These are phyloP conservation scores for Betula pendula DNA, from an alignment of 306 rosid species.

Conservation along the genomic window DNA sequence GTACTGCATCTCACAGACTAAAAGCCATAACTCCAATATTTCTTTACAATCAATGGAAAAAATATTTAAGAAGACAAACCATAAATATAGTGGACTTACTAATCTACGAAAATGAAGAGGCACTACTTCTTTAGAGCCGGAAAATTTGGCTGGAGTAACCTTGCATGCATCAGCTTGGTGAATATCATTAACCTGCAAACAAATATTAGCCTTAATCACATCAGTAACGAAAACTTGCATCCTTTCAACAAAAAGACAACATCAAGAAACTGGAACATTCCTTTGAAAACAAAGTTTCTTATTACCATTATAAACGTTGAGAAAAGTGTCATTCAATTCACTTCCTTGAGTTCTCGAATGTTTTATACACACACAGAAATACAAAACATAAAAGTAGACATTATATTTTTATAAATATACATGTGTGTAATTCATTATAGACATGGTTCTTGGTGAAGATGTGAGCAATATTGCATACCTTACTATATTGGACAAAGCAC, in stretches of 20 bases:
- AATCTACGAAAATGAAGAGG: constrained; percentile 62
- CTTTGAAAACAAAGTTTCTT: not conserved
- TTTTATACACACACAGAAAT: not conserved
- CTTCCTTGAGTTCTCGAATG: not conserved
- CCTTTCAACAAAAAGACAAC: not conserved
- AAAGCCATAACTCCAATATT: not conserved
- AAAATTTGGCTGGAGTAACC: constrained; percentile 85
- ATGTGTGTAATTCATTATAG: not conserved
- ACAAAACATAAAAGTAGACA: not conserved
- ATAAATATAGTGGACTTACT: constrained; percentile 32
- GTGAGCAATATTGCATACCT: constrained; percentile 42
- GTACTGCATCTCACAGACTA: not conserved
- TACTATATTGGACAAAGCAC: constrained; percentile 68
- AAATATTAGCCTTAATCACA: constrained; percentile 6
- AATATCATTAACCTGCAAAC: constrained; percentile 69
- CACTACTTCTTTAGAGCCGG: constrained; percentile 87
- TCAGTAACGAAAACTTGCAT: not conserved
- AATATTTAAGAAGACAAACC: not conserved
- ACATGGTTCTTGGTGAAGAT: not conserved
- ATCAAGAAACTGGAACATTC: not conserved
- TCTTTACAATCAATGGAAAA: not conserved
- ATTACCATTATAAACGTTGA: not conserved
- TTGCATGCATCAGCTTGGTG: constrained; percentile 82
- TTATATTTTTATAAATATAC: not conserved
- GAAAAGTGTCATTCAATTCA: not conserved